Percentiles rank a stretch among this genome's conserved stretches.
These are phyloP conservation scores for Neopestalotiopsis rosae DNA, from an alignment of 2,329 filamentous ascomycete genomes.

Conservation along the genomic window DNA sequence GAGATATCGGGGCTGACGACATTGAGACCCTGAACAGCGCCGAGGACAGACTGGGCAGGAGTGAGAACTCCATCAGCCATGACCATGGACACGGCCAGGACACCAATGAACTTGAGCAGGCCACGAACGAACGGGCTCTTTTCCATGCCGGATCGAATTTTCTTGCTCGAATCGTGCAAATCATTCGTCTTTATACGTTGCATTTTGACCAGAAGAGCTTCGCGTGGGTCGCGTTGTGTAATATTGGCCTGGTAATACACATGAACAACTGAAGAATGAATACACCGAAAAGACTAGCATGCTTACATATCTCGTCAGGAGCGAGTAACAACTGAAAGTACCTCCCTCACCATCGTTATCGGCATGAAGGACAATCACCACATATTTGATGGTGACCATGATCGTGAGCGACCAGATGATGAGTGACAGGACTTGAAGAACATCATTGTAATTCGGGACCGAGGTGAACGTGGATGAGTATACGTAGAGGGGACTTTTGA, in stretches of 20 bases:
- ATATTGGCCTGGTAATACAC: conserved; percentile 55
- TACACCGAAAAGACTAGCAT: background rate
- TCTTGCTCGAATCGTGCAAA: conserved; percentile 54
- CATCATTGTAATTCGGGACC: conserved; percentile 59
- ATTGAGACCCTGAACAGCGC: conserved; percentile 68
- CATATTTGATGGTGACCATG: conserved; percentile 74
- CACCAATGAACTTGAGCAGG: conserved; percentile 65
- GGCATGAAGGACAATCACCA: conserved; percentile 67
- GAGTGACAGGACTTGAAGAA: conserved; percentile 69
- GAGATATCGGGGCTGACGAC: conserved; percentile 63
- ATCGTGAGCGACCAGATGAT: conserved; percentile 73
- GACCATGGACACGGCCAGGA: conserved; percentile 71
- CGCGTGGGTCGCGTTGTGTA: conserved; percentile 61
- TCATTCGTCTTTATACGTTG: conserved; percentile 64
- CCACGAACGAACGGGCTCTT: conserved; percentile 55
- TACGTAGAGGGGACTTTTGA: conserved; percentile 67
- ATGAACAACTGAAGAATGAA: conserved; percentile 10
- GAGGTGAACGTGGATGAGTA: conserved; percentile 70
- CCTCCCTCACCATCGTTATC: conserved; percentile 76
- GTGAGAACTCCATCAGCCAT: conserved; percentile 71
- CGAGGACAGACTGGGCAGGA: conserved; percentile 72
- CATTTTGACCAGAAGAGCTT: conserved; percentile 61
- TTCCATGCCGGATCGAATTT: conserved; percentile 63
- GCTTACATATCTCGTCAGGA: conserved; percentile 63
- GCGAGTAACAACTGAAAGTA: conserved; percentile 70